Base-by-base conservation (phyloP, 148 eudicot genomes). In the Vaccinium myrtillus region DNA sequence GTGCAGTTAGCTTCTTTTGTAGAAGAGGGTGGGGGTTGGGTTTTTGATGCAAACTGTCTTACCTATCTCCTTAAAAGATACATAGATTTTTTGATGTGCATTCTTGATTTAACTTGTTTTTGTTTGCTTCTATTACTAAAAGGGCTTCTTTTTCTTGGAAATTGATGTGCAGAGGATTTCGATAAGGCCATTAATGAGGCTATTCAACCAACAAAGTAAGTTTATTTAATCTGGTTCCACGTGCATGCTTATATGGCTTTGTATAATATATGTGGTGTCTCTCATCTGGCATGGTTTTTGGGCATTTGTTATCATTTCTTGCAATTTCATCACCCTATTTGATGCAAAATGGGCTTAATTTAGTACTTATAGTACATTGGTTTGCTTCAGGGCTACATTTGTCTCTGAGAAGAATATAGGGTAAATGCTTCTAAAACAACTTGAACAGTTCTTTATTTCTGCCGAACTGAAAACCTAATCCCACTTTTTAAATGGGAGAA, bases 121-220 rank as follows among this genome's bases (percentile, higher is more conserved):
- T 25, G 61, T 25, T 36, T 76, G 81, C 46, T 83, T 43, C 46
- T 27, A 25, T 75, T 50, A 46, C 70, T 75, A 25, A 53, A 16
- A 67, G 11, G 46, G 49, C 61, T 78, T 67, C 25, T 53, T 65
- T 63, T 77, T 49, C 81, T 81, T 87, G 71, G 85, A 56, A 75
- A 83, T 82, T 43, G 11, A 80, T 86, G 74, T 91, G 91, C 96
- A 95, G 99, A 92, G 86, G 94, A 88, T 12, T 97, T 86, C 88
- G 99, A 97, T 86, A 92, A 81, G 83, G 86, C 88, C 78, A 94
- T 97, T 84, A 82, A 87, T 30, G 96, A 97, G 90, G 99, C 99
- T 58, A 86, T 92, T 81, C 83, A 90, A 85, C 76, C 85, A 76
- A 85, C 96, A 56, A 90, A 90, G 98, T 91, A 91, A 78, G 93